These are phyloP conservation scores for Durusdinium trenchii DNA, from an alignment of 73 alveolate genomes.

Conservation along the genomic window DNA sequence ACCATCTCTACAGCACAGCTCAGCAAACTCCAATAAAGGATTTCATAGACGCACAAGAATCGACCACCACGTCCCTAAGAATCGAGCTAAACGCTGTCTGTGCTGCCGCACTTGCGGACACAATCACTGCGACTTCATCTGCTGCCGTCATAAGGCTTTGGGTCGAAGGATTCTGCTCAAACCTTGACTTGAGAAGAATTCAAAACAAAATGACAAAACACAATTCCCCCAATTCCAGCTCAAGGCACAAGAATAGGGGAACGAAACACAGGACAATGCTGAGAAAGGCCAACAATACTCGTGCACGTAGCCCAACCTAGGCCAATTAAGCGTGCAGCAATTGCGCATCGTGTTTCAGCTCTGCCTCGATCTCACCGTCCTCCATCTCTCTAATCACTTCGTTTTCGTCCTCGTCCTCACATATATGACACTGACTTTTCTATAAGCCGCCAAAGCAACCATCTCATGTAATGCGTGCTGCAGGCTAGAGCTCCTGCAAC, in stretches of 20 bases:
- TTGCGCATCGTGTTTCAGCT: not conserved
- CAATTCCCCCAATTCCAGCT: not conserved
- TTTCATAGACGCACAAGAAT: not conserved
- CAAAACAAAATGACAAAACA: too few species aligned
- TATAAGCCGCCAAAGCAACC: not conserved
- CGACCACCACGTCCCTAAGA: not conserved
- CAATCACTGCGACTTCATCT: slow-evolving; percentile 66
- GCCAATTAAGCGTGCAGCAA: not conserved
- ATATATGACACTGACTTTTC: not conserved
- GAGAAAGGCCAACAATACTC: slow-evolving; percentile 39
- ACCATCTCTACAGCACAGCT: not conserved
- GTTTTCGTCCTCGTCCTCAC: not conserved
- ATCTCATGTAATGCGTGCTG: not conserved
- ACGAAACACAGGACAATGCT: slow-evolving; percentile 34
- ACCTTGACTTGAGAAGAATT: not conserved
- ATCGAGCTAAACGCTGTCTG: slow-evolving; percentile 48
- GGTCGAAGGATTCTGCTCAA: slow-evolving; percentile 14
- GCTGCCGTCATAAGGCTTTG: slow-evolving; percentile 27
- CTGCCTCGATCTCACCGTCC: slow-evolving; percentile 32
- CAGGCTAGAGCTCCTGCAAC: slow-evolving; percentile 34
- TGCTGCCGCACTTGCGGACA: slow-evolving; percentile 92
- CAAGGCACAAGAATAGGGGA: slow-evolving; percentile 44
- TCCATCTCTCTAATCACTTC: not conserved
- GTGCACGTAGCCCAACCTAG: slow-evolving; percentile 67
- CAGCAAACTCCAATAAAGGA: not conserved